Conservation (phyloP, 2,329 filamentous ascomycete species). For the Alternaria longipes region DNA sequence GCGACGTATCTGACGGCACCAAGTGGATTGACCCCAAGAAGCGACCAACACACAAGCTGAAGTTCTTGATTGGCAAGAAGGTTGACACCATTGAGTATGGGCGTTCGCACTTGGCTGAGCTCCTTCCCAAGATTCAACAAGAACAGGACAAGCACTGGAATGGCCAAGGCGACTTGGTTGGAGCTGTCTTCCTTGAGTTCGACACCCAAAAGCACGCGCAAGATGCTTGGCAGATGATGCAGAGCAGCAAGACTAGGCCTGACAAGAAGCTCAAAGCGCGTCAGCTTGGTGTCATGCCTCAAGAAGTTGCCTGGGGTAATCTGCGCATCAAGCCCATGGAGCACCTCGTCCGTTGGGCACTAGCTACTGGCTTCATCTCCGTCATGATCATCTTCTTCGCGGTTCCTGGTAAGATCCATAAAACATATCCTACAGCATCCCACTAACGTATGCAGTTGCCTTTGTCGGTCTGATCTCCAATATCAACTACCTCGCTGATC, state of each 20-base stretch:
- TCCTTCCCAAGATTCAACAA: slow-evolving; percentile 74
- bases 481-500: slow-evolving; percentile 54
- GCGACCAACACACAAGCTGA: slow-evolving; percentile 53
- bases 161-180: slow-evolving; percentile 72
- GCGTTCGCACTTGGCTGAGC: slow-evolving; percentile 74
- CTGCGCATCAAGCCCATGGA: slow-evolving; percentile 51
- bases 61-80: slow-evolving; percentile 54
- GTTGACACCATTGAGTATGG: slow-evolving; percentile 85
- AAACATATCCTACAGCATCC: neutral
- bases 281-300: slow-evolving; percentile 55
- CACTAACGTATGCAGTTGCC: slow-evolving; percentile 44
- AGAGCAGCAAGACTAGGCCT: slow-evolving; percentile 46
- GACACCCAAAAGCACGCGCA: slow-evolving; percentile 83
- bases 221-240: slow-evolving; percentile 76
- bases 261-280: slow-evolving; percentile 51
- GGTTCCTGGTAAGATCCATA: slow-evolving; percentile 43
- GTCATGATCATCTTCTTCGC: slow-evolving; percentile 58
- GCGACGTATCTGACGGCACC: slow-evolving; percentile 54
- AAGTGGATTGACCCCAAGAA: slow-evolving; percentile 54
- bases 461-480: slow-evolving; percentile 57
- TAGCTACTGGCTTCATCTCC: slow-evolving; percentile 52
- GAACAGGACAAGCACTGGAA: slow-evolving; percentile 73
- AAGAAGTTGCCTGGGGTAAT: slow-evolving; percentile 60
- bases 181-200: slow-evolving; percentile 90
- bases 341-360: slow-evolving; percentile 39